Conservation (phyloP, 2,329 filamentous ascomycete species). For the Botrytis pseudocinerea region DNA sequence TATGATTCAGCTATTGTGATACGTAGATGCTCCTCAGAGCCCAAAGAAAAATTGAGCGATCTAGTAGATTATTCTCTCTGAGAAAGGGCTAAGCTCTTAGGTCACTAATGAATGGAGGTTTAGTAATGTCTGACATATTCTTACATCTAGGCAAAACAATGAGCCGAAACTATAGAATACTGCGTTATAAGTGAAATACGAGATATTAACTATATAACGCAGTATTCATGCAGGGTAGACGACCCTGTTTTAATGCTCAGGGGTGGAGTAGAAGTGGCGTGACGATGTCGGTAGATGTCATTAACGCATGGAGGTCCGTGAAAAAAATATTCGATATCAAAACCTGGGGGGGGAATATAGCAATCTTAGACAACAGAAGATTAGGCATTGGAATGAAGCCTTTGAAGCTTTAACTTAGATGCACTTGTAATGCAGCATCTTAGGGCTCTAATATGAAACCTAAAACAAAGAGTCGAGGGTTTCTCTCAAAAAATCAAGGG, state of each 20-base stretch:
- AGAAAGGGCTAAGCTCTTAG: neutral
- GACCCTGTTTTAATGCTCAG: neutral
- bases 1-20: neutral
- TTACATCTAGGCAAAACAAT: neutral
- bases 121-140: neutral
- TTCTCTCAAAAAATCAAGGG: neutral
- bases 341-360: neutral
- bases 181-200: neutral
- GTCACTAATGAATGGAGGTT: neutral
- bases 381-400: neutral
- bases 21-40: neutral
- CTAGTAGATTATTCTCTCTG: neutral
- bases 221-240: neutral
- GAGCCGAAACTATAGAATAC: neutral
- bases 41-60: neutral
- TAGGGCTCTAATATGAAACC: neutral
- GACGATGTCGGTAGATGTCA: neutral
- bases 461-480: no score
- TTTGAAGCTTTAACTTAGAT: fast-evolving
- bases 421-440: neutral
- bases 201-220: neutral
- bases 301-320: neutral
- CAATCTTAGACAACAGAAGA: neutral
- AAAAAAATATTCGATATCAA: neutral
- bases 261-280: neutral